Base-by-base conservation (phyloP, 345 rosid genomes). In the Cardamine resedifolia region DNA sequence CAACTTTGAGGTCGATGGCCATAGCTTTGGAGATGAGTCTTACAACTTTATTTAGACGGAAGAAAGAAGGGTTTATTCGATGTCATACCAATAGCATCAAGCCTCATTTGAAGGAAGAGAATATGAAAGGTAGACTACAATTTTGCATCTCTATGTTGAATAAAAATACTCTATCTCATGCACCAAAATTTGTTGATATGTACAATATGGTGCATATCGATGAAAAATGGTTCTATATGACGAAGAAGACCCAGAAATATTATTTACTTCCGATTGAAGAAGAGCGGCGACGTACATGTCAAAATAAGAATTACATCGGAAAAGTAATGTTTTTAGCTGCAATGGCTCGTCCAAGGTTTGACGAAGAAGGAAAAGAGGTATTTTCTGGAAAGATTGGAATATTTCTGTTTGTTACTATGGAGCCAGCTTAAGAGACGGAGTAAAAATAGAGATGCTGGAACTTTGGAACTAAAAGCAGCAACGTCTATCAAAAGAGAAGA, bases 311-410 rank as follows among this genome's bases (percentile, higher is more conserved):
- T 9, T 19, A 18, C 12, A 47, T 70, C 7, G n/a, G 21, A 14
- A 65, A 73, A 23, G 30, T 74, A 2, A 66, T 45, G 69, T 51
- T 72, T 50, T 27, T 62, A 51, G 69, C 27, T 0, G 63, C 15
- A 4, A 9, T 72, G n/a, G 71, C 50, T 55, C 43, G 19, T 45
- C 71, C 51, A 20, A 16, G 33, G 4, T 51, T 51, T 33, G 14
- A 51, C 5, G 50, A 56, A 16, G 28, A 51, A 55, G 34, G 71
- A 14, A 44, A 44, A 15, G 31, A 64, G 18, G 1, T 28, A 7
- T 73, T 65, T 21, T 31, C 20, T 11, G 41, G 44, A 33, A 65
- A 72, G 11, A 73, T 74, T 43, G 12, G 12, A 18, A 47, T 18
- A 7, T 47, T 47, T 47, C 4, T 2, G 2, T 47, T 18, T 47